Conservation (phyloP, 2,329 filamentous ascomycete genomes). For the Stenocarpella maydis region DNA sequence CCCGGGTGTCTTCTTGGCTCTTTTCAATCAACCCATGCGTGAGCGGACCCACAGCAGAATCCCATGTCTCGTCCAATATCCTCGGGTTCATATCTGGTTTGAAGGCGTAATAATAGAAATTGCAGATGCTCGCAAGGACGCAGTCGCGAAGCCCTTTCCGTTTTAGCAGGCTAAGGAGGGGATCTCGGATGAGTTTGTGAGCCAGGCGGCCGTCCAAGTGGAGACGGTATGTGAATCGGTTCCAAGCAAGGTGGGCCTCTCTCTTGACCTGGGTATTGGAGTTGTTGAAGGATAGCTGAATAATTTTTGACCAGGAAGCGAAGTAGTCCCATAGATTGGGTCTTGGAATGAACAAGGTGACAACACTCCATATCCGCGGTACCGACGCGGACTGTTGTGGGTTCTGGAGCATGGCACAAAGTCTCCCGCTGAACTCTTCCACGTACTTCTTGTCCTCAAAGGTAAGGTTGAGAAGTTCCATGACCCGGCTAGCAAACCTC, state of each 20-base stretch:
- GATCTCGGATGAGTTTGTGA: slow-evolving; percentile 62
- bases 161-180: slow-evolving; percentile 73
- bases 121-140: slow-evolving; percentile 76
- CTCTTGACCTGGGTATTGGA: slow-evolving; percentile 74
- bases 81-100: slow-evolving; percentile 71
- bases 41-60: slow-evolving; percentile 72
- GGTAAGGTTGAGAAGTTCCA: slow-evolving; percentile 67
- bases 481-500: slow-evolving; percentile 70
- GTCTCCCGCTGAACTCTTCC: slow-evolving; percentile 71
- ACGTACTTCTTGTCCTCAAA: slow-evolving; percentile 71
- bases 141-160: slow-evolving; percentile 67
- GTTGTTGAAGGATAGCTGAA: slow-evolving; percentile 86
- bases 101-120: slow-evolving; percentile 83
- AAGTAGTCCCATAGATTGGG: slow-evolving; percentile 78
- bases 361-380: slow-evolving; percentile 87
- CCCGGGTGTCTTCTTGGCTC: slow-evolving; percentile 52
- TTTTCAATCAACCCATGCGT: slow-evolving; percentile 64
- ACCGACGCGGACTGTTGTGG: slow-evolving; percentile 71
- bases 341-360: slow-evolving; percentile 79
- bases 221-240: slow-evolving; percentile 79
- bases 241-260: slow-evolving; percentile 87
- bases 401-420: slow-evolving; percentile 74
- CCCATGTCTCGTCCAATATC: slow-evolving; percentile 83
- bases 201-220: slow-evolving; percentile 63
- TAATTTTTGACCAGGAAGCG: slow-evolving; percentile 77